Conservation (phyloP, 805 yeast species). For the Helenozyma baotianmanensis region DNA sequence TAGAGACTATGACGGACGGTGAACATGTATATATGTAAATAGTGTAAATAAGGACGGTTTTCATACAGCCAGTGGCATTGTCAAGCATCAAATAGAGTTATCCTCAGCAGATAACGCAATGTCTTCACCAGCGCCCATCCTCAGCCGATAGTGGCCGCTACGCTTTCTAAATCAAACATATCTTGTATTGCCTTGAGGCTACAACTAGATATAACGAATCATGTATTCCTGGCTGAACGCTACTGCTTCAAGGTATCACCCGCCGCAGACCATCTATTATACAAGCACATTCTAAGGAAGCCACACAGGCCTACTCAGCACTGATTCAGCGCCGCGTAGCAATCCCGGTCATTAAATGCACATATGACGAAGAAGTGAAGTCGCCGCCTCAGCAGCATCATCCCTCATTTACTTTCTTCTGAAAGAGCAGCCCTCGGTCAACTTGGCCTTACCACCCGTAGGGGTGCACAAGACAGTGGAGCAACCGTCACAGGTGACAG, state of each 20-base stretch:
- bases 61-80: too few species aligned
- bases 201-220: too few species aligned
- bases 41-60: too few species aligned
- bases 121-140: too few species aligned
- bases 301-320: constrained; percentile 13
- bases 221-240: too few species aligned
- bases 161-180: too few species aligned
- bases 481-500: constrained; percentile 98
- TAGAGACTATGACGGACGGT: constrained; percentile 13
- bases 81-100: too few species aligned
- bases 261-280: constrained; percentile 10
- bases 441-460: constrained; percentile 99
- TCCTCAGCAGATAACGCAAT: too few species aligned
- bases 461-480: constrained; percentile 98
- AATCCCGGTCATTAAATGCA: constrained; percentile 15
- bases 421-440: constrained; percentile 99
- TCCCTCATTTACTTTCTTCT: constrained; percentile 98
- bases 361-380: constrained; percentile 1
- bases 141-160: too few species aligned
- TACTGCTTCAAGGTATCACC: too few species aligned
- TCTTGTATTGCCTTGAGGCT: too few species aligned
- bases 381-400: too few species aligned
- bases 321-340: constrained; percentile 11
- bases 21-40: background rate
- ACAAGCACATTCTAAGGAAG: constrained; percentile 17